phyloP scores from a whole-genome alignment of 2,329 filamentous ascomycete genomes.

The Colletotrichum paranaense region DNA sequence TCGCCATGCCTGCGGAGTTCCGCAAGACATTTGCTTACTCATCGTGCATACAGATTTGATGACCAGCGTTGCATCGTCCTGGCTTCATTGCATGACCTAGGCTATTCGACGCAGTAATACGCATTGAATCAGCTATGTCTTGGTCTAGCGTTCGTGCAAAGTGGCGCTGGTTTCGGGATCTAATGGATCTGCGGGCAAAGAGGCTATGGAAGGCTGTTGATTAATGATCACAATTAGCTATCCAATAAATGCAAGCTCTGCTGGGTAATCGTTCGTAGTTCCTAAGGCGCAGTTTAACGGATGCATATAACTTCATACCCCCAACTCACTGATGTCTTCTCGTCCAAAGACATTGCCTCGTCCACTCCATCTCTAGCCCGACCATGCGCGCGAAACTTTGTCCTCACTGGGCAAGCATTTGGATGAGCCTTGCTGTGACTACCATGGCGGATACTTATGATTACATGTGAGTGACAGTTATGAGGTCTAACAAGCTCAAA shows the following conservation, averaged over 20 bases:
- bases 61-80: not conserved
- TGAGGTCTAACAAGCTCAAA: slow-evolving; percentile 10
- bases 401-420: not conserved
- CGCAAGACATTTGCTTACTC: slow-evolving; percentile 18
- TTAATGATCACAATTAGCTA: not conserved
- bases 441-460: slow-evolving; percentile 20
- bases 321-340: not conserved
- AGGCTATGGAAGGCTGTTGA: not conserved
- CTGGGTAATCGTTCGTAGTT: not conserved
- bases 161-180: not conserved
- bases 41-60: not conserved
- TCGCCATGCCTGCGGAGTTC: not conserved
- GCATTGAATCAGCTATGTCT: not conserved
- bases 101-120: not conserved
- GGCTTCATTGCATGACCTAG: not conserved
- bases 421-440: not conserved
- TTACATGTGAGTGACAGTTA: slow-evolving; percentile 13
- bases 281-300: not conserved
- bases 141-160: not conserved
- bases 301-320: not conserved
- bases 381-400: not conserved
- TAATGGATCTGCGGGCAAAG: not conserved
- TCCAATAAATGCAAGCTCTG: not conserved
- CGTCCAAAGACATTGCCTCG: not conserved
- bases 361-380: not conserved